Conservation (phyloP, 2,329 filamentous ascomycete genomes). For the Clonostachys byssicola region DNA sequence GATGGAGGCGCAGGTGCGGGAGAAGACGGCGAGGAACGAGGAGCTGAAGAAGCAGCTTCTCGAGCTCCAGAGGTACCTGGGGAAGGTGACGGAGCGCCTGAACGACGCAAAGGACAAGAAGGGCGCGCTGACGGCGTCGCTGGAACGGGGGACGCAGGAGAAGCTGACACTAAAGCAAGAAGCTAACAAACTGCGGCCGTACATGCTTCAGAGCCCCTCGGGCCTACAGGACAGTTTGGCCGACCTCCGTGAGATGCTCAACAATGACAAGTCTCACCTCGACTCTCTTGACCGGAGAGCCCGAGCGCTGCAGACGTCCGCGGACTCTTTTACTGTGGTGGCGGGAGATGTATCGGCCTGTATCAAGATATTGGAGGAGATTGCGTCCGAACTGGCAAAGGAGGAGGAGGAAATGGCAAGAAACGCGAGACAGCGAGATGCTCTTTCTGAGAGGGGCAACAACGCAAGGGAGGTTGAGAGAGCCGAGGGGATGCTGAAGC, state of each 20-base stretch:
- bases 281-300: constrained; percentile 82
- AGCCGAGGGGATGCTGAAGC: constrained; percentile 75
- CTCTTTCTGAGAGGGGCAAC: constrained; percentile 81
- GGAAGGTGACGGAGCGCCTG: constrained; percentile 75
- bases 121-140: constrained; percentile 63
- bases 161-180: constrained; percentile 75
- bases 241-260: constrained; percentile 76
- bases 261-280: constrained; percentile 76
- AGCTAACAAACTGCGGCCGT: constrained; percentile 83
- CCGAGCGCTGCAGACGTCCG: constrained; percentile 87
- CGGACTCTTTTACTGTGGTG: constrained; percentile 84
- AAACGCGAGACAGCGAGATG: constrained; percentile 78
- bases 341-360: constrained; percentile 81
- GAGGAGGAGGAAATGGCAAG: constrained; percentile 87
- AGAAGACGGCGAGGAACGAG: constrained; percentile 83
- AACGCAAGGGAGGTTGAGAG: constrained; percentile 90
- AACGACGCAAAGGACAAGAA: constrained; percentile 83
- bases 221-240: constrained; percentile 77
- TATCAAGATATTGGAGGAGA: constrained; percentile 85
- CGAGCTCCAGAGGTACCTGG: constrained; percentile 77
- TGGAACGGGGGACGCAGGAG: constrained; percentile 69
- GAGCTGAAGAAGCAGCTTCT: constrained; percentile 79
- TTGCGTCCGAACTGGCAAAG: constrained; percentile 76
- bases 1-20: constrained; percentile 76
- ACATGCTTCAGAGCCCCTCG: constrained; percentile 84